Evolutionary conservation across 371 early-diverging fungal genomes (phyloP).

Genomic region (Apophysomyces sp.): DNA sequence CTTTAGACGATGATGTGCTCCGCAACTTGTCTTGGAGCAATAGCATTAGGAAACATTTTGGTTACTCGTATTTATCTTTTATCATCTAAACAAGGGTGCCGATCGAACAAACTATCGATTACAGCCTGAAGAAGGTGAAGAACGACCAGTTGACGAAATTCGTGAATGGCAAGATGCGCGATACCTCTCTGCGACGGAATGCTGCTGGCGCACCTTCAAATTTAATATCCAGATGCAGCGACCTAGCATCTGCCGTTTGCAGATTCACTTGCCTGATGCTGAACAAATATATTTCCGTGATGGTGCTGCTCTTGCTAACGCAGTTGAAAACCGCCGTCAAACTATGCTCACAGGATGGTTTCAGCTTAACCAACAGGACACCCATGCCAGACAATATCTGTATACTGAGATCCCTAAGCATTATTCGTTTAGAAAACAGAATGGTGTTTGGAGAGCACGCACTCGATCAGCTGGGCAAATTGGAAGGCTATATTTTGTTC

Average conservation of each 20-base stretch:
- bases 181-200: neutral
- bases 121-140: too few species aligned
- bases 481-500: conserved; percentile 16
- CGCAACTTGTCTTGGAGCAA: too few species aligned
- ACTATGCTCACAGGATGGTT: conserved; percentile 6
- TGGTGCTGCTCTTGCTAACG: neutral
- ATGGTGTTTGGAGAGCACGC: neutral
- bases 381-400: conserved; percentile 5
- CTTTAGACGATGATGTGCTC: too few species aligned
- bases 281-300: neutral
- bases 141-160: too few species aligned
- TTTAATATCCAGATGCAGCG: neutral
- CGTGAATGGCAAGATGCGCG: conserved; percentile 3
- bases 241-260: neutral
- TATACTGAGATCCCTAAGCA: conserved; percentile 16
- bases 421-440: neutral
- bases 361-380: neutral
- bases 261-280: neutral
- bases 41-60: too few species aligned
- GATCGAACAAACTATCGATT: too few species aligned
- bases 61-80: too few species aligned
- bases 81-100: too few species aligned
- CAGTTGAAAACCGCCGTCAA: neutral
- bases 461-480: neutral
- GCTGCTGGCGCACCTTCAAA: neutral